Evolutionary conservation across 768 basidiomycete genomes (phyloP).

Genomic region (Trametes cingulata): DNA sequence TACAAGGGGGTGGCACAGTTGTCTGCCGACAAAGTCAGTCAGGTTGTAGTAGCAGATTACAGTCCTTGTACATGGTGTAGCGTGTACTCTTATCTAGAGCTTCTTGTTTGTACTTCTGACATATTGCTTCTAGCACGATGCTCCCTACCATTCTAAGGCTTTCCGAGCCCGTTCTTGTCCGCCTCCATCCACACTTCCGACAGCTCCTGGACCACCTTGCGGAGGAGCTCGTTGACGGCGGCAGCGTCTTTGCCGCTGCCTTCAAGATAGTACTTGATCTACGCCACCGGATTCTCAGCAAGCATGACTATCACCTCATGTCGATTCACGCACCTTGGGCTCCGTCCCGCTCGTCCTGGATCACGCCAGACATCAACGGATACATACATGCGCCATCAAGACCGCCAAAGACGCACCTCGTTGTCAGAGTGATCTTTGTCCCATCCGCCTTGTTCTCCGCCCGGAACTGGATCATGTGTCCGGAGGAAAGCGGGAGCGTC

Average conservation of each 20-base stretch:
- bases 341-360: conserved; percentile 85
- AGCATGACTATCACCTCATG: conserved; percentile 14
- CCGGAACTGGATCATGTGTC: conserved; percentile 85
- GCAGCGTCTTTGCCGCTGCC: conserved; percentile 58
- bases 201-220: conserved; percentile 59
- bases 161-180: conserved; percentile 47
- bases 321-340: conserved; percentile 60
- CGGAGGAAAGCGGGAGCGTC: conserved; percentile 66
- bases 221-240: conserved; percentile 52
- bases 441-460: conserved; percentile 45
- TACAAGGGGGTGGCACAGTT: background rate
- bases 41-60: too few species aligned
- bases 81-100: background rate
- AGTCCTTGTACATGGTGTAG: too few species aligned
- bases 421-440: conserved; percentile 64
- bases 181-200: conserved; percentile 70
- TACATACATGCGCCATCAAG: background rate
- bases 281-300: background rate
- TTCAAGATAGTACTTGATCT: conserved; percentile 90
- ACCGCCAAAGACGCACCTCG: conserved; percentile 53
- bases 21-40: background rate
- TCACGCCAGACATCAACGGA: background rate
- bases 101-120: background rate
- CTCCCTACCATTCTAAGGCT: conserved; percentile 7
- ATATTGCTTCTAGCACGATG: too few species aligned